Conservation (phyloP, 1,284 basidiomycete species). For the Papiliotrema flavescens region DNA sequence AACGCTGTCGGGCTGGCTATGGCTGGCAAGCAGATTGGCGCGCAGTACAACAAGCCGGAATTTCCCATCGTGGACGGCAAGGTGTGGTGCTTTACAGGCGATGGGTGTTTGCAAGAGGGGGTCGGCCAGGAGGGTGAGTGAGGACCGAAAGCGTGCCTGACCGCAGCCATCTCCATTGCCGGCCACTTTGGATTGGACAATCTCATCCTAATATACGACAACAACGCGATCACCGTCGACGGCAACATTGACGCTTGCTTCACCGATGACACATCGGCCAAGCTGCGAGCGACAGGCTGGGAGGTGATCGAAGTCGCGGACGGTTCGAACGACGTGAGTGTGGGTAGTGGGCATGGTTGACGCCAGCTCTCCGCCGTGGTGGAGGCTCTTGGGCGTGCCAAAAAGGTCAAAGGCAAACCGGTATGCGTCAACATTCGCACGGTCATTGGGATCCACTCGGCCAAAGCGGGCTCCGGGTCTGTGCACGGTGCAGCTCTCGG, state of each 20-base stretch:
- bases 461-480: conserved; percentile 28
- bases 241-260: conserved; percentile 44
- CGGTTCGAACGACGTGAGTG: conserved; percentile 36
- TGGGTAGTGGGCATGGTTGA: neutral
- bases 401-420: conserved; percentile 37
- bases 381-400: conserved; percentile 35
- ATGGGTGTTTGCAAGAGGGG: conserved; percentile 49
- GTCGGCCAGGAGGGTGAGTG: conserved; percentile 43
- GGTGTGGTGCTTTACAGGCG: conserved; percentile 47
- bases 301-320: conserved; percentile 44
- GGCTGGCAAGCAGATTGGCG: conserved; percentile 38
- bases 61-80: conserved; percentile 35
- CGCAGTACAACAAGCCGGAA: conserved; percentile 38
- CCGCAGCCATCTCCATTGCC: conserved; percentile 41
- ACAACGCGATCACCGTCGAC: conserved; percentile 47
- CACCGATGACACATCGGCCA: conserved; percentile 46
- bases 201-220: conserved; percentile 46
- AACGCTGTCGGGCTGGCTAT: conserved; percentile 46
- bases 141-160: neutral
- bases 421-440: conserved; percentile 40
- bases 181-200: conserved; percentile 46
- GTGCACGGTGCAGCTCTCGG: conserved; percentile 41
- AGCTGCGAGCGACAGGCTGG: conserved; percentile 39
- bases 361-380: conserved; percentile 36
- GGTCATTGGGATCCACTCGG: conserved; percentile 42